Percentiles rank a stretch among this genome's conserved stretches.
phyloP scores from a whole-genome alignment of 768 basidiomycete genomes.

The Auriscalpium microsporum region DNA sequence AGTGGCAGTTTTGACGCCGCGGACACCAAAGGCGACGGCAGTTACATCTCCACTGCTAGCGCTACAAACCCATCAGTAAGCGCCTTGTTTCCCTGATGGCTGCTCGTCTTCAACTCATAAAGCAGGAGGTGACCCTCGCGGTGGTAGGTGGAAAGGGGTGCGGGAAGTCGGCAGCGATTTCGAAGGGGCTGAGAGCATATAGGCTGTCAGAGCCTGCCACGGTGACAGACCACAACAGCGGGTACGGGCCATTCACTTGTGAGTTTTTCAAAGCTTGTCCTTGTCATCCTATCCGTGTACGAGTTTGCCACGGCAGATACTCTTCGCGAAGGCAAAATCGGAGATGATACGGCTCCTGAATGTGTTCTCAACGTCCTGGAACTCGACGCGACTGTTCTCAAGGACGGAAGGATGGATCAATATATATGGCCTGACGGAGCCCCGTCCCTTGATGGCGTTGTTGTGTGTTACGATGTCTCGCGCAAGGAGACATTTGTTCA shows the following conservation, averaged over 20 bases:
- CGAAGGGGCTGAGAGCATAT: constrained; percentile 63
- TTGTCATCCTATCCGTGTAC: constrained; percentile 12
- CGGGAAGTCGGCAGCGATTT: constrained; percentile 80
- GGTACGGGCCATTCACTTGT: constrained; percentile 18
- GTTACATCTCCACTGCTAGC: not conserved
- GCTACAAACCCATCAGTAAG: too few species aligned
- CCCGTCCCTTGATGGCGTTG: constrained; percentile 63
- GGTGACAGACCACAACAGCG: constrained; percentile 13
- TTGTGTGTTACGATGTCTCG: constrained; percentile 81
- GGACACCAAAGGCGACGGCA: not conserved
- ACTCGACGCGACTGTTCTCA: constrained; percentile 24
- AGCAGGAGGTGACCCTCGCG: constrained; percentile 46
- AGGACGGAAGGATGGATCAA: constrained; percentile 13
- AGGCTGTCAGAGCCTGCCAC: constrained; percentile 30
- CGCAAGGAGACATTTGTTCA: constrained; percentile 53
- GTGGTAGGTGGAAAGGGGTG: constrained; percentile 73
- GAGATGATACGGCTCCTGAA: constrained; percentile 9
- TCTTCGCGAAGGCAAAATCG: constrained; percentile 31
- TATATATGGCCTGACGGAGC: constrained; percentile 43
- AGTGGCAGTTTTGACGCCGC: not conserved
- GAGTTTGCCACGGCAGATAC: constrained; percentile 24
- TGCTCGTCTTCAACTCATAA: not conserved
- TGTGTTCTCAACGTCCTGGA: constrained; percentile 23
- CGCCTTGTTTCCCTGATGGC: too few species aligned
- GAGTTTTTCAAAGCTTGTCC: constrained; percentile 23